phyloP scores from a whole-genome alignment of 2,329 filamentous ascomycete species.

The Cercospora canescens region DNA sequence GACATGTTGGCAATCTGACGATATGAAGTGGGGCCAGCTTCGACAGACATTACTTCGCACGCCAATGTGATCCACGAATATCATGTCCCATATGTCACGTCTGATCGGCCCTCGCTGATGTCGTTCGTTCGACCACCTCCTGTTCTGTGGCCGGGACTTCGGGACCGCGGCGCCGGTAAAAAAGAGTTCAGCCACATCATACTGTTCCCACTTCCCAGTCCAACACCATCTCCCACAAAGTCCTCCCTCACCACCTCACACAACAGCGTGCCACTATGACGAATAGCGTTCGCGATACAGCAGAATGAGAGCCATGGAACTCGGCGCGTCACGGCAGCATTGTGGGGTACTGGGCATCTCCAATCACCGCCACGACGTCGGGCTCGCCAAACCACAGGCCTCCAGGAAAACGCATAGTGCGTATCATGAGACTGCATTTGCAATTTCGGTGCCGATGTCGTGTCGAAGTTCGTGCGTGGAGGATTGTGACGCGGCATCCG shows the following conservation, averaged over 20 bases:
- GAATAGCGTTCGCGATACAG: neutral
- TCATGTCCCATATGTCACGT: neutral
- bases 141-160: neutral
- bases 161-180: neutral
- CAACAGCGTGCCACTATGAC: neutral
- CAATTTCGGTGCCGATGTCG: conserved; percentile 2
- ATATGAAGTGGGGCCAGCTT: neutral
- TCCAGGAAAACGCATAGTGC: neutral
- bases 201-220: neutral
- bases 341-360: neutral
- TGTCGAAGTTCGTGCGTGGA: neutral
- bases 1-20: neutral
- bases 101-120: neutral
- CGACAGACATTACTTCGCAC: neutral
- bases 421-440: neutral
- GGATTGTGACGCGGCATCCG: neutral
- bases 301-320: neutral
- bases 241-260: neutral
- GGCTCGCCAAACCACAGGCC: neutral
- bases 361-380: neutral
- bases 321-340: neutral
- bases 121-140: neutral
- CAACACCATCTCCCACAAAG: neutral
- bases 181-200: neutral
- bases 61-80: neutral